Base-by-base conservation (phyloP, 257 asterid species). In the Asclepias syriaca region DNA sequence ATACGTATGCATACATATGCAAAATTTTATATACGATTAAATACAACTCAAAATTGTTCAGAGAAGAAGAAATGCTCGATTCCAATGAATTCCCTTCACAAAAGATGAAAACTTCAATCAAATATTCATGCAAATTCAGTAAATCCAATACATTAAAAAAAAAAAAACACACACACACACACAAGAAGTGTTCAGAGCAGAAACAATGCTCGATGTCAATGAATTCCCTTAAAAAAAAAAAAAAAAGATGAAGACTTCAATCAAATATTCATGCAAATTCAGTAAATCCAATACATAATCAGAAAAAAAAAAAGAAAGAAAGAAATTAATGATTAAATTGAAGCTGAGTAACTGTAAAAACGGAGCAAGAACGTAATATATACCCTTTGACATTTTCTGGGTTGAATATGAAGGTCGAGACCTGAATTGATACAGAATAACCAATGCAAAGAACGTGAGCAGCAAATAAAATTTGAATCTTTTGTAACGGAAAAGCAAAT, bases 361-460 rank as follows among this genome's bases (percentile, higher is more conserved):
- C 6, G 49, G 40, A 63, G 66, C 14, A 24, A 50, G 60, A 13
- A 24, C 21, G 27, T 8, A 54, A 16, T 76, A 16, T 76, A 16
- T 76, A 76, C 79, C 79, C 71, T 61, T 66, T 13, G 72, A 40
- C 79, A 76, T 76, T 13, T 68, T 76, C 32, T 39, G 50, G 46
- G 43, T 9, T 60, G 40, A 43, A 9, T 49, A 70, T 15, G 40
- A 21, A 56, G 65, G 9, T 24, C 32, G 72, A 61, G 9, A 19
- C 15, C 79, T 75, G 55, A 7, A 66, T 29, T 6, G 43, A 43
- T 43, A 29, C 15, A 68, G 27, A 29, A 54, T 15, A 24, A 29
- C 7, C 9, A 11, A 43, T 43, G 48, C 18, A 24, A 24, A 24
- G 5, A 29, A 50, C 15, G 64, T 37, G 12, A 19, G 59, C 27